Evolutionary conservation across 116 monocot genomes (phyloP).

Genomic region (Iris pallida): DNA sequence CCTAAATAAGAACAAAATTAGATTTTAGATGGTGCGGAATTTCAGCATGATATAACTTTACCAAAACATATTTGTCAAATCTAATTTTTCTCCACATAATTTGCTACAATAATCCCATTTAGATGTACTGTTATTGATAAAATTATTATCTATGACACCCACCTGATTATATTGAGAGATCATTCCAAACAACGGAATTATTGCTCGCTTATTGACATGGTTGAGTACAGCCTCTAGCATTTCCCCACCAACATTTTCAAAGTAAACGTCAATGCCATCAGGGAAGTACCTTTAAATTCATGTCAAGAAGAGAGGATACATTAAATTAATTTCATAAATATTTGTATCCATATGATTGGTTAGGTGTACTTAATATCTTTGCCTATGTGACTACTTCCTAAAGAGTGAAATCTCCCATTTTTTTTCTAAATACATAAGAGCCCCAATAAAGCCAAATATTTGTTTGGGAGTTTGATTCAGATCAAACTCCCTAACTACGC

Average conservation of each 20-base stretch:
- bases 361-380: no score
- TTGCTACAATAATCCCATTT: not conserved
- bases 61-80: not conserved
- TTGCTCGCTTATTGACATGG: constrained; percentile 26
- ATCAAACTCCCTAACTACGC: no score
- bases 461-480: no score
- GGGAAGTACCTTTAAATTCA: constrained; percentile 28
- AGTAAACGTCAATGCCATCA: constrained; percentile 34
- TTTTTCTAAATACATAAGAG: no score
- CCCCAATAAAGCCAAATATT: no score
- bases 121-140: no score
- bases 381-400: no score
- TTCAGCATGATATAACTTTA: not conserved
- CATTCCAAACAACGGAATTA: constrained; percentile 30
- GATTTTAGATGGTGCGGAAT: not conserved
- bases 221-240: constrained; percentile 31
- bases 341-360: no score
- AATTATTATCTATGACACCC: not conserved
- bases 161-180: constrained; percentile 24
- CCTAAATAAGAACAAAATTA: not conserved
- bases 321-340: no score
- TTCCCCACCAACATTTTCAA: constrained; percentile 18
- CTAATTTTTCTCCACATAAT: not conserved
- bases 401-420: no score
- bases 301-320: not conserved